Base-by-base conservation (phyloP, 768 basidiomycete genomes). In the Sistotremastrum niveocremeum region DNA sequence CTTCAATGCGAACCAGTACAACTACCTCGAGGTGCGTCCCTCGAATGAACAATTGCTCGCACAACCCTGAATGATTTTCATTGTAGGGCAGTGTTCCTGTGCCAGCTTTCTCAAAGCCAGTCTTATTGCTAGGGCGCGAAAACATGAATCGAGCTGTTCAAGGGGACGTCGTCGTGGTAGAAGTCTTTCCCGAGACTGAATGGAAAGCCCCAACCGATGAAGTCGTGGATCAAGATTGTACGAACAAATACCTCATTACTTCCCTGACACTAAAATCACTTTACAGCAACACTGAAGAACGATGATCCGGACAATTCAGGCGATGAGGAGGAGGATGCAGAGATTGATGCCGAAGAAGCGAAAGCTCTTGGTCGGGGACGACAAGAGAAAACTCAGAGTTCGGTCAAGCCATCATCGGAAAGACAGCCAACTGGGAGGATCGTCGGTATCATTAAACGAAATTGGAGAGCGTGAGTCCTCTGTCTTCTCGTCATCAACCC, bases 71-170 rank as follows among this genome's bases (percentile, higher is more conserved):
- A 30, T 54, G 2, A 50, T 34, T 20, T 8, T 11, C 35, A 33
- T 45, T 34, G 1, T 53, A 89, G 84, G 94, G 91, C 5, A 84
- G 72, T 41, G 90, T 95, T 11, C 69, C 76, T 3, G 81, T 84
- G 0, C 76, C 80, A 1, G 73, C 71, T 0, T 84, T 84, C 54
- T 65, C 69, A 32, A 89, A 85, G 57, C 81, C 87, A 0, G 70
- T 98, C 6, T 70, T 98, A 2, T 69, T 99, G 4, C 72, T 87
- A 32, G 93, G 93, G 0, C 72, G 91, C 31, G 83, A 91, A 61
- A 81, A 89, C 50, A 95, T 97, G 85, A 99, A 99, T 59, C 79
- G 95, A 11, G 81, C 91, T 0, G 86, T 97, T 7, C 74, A 94
- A 34, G 93, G 95, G 1, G 95, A 99, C 55, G 65, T 94, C 8